These are phyloP conservation scores for Spencermartinsiella ligniputridi DNA, from an alignment of 1,139 yeast species.

Conservation along the genomic window DNA sequence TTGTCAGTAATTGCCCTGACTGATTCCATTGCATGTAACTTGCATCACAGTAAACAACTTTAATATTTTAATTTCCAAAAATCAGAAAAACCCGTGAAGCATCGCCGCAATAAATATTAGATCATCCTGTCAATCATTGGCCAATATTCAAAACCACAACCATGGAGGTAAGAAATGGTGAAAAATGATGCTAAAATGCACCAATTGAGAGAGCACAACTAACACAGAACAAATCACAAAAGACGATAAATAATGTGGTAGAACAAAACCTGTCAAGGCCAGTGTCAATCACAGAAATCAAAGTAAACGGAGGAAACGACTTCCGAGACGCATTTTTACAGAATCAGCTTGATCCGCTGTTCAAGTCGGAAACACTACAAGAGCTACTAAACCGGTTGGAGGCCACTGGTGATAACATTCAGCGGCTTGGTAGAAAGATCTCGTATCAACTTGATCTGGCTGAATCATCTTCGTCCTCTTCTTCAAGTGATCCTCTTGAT, in stretches of 20 bases:
- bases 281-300: slow-evolving; percentile 41
- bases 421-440: slow-evolving; percentile 41
- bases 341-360: slow-evolving; percentile 53
- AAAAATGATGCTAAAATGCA: no score
- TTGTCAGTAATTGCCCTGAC: neutral
- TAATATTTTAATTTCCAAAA: no score
- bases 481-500: slow-evolving; percentile 8
- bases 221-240: neutral
- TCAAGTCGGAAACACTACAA: slow-evolving; percentile 32
- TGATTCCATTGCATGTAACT: neutral
- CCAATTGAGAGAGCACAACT: no score
- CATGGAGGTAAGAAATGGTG: no score
- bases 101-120: no score
- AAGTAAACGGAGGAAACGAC: slow-evolving; percentile 50
- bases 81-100: no score
- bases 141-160: no score
- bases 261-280: slow-evolving; percentile 23
- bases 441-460: slow-evolving; percentile 37
- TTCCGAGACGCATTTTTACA: slow-evolving; percentile 50
- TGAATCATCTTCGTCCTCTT: slow-evolving; percentile 7
- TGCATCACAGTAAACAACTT: no score
- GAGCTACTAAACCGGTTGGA: slow-evolving; percentile 31
- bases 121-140: no score
- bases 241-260: slow-evolving; percentile 1
- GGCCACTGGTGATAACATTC: slow-evolving; percentile 28